phyloP scores from a whole-genome alignment of 179 eudicot genomes.

The Nepenthes alata region DNA sequence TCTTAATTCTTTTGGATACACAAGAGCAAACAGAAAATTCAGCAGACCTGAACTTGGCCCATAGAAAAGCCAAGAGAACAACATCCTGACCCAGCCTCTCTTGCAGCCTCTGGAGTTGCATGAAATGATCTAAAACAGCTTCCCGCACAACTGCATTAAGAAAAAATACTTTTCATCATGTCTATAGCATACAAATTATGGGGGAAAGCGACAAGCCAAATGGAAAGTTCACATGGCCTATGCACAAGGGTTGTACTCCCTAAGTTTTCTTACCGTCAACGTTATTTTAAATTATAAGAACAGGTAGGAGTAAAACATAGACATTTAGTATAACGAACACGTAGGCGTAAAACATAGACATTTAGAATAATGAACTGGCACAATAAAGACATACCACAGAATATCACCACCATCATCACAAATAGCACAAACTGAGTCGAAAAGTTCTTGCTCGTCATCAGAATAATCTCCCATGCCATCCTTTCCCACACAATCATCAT shows the following conservation, averaged over 20 bases:
- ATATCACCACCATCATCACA: conserved; percentile 43
- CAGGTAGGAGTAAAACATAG: too few species aligned
- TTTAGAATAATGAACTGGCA: too few species aligned
- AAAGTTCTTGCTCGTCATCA: conserved; percentile 19
- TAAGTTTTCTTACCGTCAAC: too few species aligned
- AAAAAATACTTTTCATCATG: too few species aligned
- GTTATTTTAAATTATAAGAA: too few species aligned
- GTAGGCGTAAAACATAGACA: too few species aligned
- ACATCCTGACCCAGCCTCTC: conserved; percentile 33
- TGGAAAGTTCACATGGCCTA: too few species aligned
- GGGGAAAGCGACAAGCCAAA: neutral
- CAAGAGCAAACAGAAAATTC: too few species aligned
- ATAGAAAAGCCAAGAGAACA: conserved; percentile 56
- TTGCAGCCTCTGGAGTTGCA: conserved; percentile 47
- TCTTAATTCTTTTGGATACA: too few species aligned
- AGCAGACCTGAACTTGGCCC: conserved; percentile 38
- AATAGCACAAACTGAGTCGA: conserved; percentile 31
- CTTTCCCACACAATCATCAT: conserved; percentile 7
- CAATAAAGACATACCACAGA: conserved; percentile 18
- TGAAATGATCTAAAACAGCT: conserved; percentile 82
- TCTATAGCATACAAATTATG: too few species aligned
- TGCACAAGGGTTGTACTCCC: too few species aligned
- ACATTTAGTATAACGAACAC: too few species aligned
- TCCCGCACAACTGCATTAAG: conserved; percentile 60
- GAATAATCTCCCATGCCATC: neutral